Base-by-base conservation (phyloP, 208 protist species). In the Acanthamoeba lenticulata region DNA sequence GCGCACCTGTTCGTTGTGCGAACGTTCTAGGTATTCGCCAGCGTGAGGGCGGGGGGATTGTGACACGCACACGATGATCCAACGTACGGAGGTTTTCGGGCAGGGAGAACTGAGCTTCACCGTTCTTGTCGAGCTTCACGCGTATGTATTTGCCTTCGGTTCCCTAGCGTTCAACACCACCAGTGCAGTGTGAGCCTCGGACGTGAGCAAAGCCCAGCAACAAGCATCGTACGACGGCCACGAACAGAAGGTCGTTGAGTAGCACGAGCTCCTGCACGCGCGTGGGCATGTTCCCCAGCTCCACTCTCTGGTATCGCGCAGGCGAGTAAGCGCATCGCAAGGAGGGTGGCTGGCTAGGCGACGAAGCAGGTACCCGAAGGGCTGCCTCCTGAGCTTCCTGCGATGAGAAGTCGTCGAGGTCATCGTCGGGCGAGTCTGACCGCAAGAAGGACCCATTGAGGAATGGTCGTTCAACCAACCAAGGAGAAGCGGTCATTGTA, bases 161-260 rank as follows among this genome's bases (percentile, higher is more conserved):
- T 24, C 79, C 79, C 79, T 89, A 38, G 7, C 60, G 60, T 29
- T 24, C 55, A 24, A 29, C 24, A 62, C 29, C 21, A 27, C 52
- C 27, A 60, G 9, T 60, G 3, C 2, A 17, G 19, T 4, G 49
- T 11, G 11, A 55, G 49, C 49, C 24, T 21, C 1, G 62, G 27
- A n/a, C 62, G 15, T 42, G 19, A 6, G 38, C 1, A 44, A 74
- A 24, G n/a, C 15, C 29, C 17, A 32, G 38, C 34, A 21, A n/a
- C 2, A 36, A 6, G 32, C 40, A 36, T 0, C 79, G 24, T 89
- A 89, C 79, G 9, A 62, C 42, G 19, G 49, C 27, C 29, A 62
- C 79, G n/a, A 89, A 89, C 44, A 89, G 79, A 57, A 89, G 40
- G 79, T 89, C 79, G 45, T 89, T 62, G 44, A 89, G 79, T n/a